phyloP scores from a whole-genome alignment of 352 stramenopile genomes.

The Elongisporangium undulatum region DNA sequence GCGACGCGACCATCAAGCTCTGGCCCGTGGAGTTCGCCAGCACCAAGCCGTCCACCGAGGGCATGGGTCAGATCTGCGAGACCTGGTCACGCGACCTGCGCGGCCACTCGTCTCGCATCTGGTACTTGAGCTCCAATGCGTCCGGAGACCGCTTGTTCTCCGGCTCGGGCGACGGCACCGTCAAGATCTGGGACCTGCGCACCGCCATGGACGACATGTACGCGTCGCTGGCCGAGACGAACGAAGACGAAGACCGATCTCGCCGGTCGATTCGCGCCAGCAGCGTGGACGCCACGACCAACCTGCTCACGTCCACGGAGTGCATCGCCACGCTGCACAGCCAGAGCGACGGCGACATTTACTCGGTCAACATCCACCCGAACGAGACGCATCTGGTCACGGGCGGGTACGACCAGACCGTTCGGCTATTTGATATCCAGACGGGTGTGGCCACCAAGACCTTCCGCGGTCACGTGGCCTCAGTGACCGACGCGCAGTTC shows the following conservation, averaged over 20 bases:
- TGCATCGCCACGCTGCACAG: slow-evolving; percentile 54
- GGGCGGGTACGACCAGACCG: slow-evolving; percentile 83
- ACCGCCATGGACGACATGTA: slow-evolving; percentile 32
- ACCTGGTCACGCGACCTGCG: slow-evolving; percentile 59
- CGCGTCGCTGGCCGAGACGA: slow-evolving; percentile 28
- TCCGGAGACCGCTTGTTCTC: slow-evolving; percentile 71
- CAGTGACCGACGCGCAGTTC: slow-evolving; percentile 85
- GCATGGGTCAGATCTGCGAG: slow-evolving; percentile 40
- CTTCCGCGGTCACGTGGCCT: slow-evolving; percentile 75
- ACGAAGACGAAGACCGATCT: slow-evolving; percentile 27
- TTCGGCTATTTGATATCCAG: slow-evolving; percentile 81
- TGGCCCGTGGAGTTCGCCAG: slow-evolving; percentile 67
- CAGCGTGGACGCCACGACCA: too few species aligned
- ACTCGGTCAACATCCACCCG: slow-evolving; percentile 82
- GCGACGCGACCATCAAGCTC: slow-evolving; percentile 83
- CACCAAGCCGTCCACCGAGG: slow-evolving; percentile 10
- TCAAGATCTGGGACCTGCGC: slow-evolving; percentile 86
- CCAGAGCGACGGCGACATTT: slow-evolving; percentile 56
- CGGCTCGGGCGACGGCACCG: slow-evolving; percentile 73
- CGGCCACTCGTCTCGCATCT: slow-evolving; percentile 81
- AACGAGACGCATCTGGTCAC: slow-evolving; percentile 86
- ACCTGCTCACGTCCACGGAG: slow-evolving; percentile 27
- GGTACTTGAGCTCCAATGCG: slow-evolving; percentile 67
- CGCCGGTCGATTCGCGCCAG: slow-evolving; percentile 13
- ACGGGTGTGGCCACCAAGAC: slow-evolving; percentile 71